These are phyloP conservation scores for Scheffersomyces titani DNA, from an alignment of 1,139 yeast genomes.

Conservation along the genomic window DNA sequence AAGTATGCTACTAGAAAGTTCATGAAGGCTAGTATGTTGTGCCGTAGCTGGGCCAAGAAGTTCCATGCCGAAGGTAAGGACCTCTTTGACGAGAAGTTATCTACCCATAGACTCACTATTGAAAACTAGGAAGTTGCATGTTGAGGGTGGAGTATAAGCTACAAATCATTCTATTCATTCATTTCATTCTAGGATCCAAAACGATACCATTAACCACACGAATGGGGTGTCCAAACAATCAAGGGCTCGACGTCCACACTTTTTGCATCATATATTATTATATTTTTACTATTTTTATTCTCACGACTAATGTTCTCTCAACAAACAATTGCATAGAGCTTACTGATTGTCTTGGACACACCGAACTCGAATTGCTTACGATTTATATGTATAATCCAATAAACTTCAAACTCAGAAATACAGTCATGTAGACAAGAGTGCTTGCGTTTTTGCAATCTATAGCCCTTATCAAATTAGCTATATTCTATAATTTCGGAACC, in stretches of 20 bases:
- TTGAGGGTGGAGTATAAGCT: background rate
- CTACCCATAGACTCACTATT: constrained; percentile 15
- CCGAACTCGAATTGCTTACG: background rate
- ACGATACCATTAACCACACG: background rate
- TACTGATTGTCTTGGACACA: background rate
- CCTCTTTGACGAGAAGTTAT: constrained; percentile 17
- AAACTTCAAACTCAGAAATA: background rate
- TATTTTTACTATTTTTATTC: background rate
- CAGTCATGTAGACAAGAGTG: background rate
- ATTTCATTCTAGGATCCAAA: background rate
- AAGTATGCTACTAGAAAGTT: constrained; percentile 90
- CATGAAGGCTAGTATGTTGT: constrained; percentile 86
- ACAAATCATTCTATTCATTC: background rate
- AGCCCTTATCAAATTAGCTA: background rate
- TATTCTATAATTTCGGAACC: background rate
- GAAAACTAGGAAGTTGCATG: constrained; percentile 3
- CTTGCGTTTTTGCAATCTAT: background rate
- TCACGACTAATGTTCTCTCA: background rate
- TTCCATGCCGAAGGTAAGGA: constrained; percentile 31
- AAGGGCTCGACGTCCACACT: background rate
- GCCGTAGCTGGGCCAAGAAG: constrained; percentile 89
- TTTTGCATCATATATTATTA: background rate
- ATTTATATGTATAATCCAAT: background rate
- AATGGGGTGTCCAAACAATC: background rate
- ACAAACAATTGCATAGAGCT: background rate